Evolutionary conservation across 306 rosid genomes (phyloP), one percentile per base, ranked within the genome.

Genomic region (Citrullus mucosospermus): DNA sequence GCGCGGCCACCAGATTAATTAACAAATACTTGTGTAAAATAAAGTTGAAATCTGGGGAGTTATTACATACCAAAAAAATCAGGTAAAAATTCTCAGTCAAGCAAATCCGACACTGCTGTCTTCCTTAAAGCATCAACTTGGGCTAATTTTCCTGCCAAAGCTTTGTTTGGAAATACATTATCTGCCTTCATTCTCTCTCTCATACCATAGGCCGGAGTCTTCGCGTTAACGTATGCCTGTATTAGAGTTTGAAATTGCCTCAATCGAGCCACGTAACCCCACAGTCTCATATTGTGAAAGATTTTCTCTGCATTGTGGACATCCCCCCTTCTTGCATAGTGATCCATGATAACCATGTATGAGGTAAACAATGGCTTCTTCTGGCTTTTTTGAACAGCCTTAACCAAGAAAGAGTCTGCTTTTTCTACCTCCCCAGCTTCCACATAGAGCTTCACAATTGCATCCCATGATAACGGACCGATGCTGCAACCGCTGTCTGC

Each of bases 181-280:
- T 92, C 97, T 10, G 90, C 91, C 79, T 81, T 88, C 89, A 95
- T 80, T 81, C 97, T 87, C 80, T 92, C 97, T 84, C 86, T 84
- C 16, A 92, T 86, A 41, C 98, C 97, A 72, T 91, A 95, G 57
- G 93, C 91, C 15, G 96, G 93, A 39, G 78, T 75, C 72, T 95
- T 90, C 50, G 90, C 97, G 61, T 85, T 95, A 80, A 86, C 48
- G 70, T 92, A 95, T 46, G 98, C 91, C 81, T 82, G 87, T 22
- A 89, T 2, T 16, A 95, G 87, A 78, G 81, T 36, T 44, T 88
- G 89, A 80, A 84, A 95, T 82, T 79, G 93, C 79, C 61, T 88
- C 4, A 59, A 0, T 58, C 80, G 83, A 71, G 81, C 57, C 4
- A 46, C 6, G 75, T 91, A 91, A 53, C 97, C 91, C 58, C 80